Conservation (phyloP, 371 early-diverging fungal genomes). For the Mortierella sp. region DNA sequence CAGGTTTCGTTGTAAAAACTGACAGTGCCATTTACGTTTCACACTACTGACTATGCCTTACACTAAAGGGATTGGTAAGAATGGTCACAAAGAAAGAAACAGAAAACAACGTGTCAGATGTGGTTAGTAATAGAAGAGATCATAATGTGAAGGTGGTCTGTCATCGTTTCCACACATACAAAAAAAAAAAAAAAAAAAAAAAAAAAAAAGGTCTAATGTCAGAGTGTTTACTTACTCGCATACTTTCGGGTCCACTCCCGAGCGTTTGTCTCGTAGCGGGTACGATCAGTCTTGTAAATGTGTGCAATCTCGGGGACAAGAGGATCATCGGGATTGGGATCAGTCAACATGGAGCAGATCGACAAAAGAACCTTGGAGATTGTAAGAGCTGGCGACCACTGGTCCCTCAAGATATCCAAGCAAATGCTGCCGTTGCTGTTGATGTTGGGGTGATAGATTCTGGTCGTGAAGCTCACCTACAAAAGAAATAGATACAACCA, state of each 20-base stretch:
- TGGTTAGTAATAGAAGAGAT: too few species aligned
- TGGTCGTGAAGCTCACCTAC: constrained; percentile 94
- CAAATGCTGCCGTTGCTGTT: constrained; percentile 99
- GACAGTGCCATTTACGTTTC: too few species aligned
- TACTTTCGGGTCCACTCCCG: constrained; percentile 95
- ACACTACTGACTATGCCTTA: too few species aligned
- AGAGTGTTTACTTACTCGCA: constrained; percentile 57
- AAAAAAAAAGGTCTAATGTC: not conserved
- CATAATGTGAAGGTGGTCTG: too few species aligned
- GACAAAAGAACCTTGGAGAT: constrained; percentile 97
- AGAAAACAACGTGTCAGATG: too few species aligned
- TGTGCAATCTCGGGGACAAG: constrained; percentile 98
- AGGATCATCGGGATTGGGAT: constrained; percentile 91
- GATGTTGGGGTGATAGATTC: constrained; percentile 99
- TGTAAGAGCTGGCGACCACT: constrained; percentile 99
- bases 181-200: not conserved
- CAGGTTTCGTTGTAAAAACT: too few species aligned
- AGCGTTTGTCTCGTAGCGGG: constrained; percentile 89
- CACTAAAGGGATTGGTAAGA: too few species aligned
- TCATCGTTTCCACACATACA: too few species aligned
- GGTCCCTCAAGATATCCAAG: constrained; percentile 98
- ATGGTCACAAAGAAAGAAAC: not conserved
- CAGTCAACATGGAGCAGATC: constrained; percentile 97
- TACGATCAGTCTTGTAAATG: constrained; percentile 94
- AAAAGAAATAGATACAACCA: not conserved